These are phyloP conservation scores for Fusarium sterilihyphosum DNA, from an alignment of 2,329 filamentous ascomycete species.

Conservation along the genomic window DNA sequence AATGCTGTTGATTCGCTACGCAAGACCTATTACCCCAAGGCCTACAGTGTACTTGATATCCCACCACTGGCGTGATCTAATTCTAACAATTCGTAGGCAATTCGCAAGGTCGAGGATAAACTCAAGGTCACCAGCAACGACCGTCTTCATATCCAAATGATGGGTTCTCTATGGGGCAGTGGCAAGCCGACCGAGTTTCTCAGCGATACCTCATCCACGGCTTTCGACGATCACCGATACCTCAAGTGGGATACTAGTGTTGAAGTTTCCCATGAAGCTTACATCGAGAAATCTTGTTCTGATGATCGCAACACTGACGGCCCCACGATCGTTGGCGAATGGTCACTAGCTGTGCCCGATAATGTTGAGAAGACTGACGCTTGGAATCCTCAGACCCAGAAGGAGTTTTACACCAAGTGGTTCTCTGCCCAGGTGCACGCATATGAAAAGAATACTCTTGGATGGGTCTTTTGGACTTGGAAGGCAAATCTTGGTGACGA, in stretches of 20 bases:
- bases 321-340: constrained; percentile 66
- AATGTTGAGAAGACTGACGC: constrained; percentile 55
- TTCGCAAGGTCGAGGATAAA: constrained; percentile 59
- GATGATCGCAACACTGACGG: constrained; percentile 55
- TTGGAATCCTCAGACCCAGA: constrained; percentile 34
- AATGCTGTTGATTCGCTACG: constrained; percentile 32
- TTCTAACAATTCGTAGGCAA: constrained; percentile 39
- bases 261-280: constrained; percentile 50
- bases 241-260: constrained; percentile 59
- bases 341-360: constrained; percentile 62
- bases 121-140: constrained; percentile 53
- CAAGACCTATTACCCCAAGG: constrained; percentile 34
- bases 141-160: constrained; percentile 62
- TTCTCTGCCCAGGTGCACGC: constrained; percentile 39
- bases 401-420: constrained; percentile 42
- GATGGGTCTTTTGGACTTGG: constrained; percentile 43
- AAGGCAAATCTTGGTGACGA: constrained; percentile 38
- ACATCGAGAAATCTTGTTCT: constrained; percentile 61
- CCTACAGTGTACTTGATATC: constrained; percentile 22
- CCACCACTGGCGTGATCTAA: rapidly evolving
- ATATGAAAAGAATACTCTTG: constrained; percentile 36
- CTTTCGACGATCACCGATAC: constrained; percentile 69
- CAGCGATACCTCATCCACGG: constrained; percentile 53
- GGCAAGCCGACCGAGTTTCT: constrained; percentile 62
- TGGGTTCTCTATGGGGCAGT: constrained; percentile 64